Conservation (phyloP, 495 filamentous ascomycete species). For the Tricharina praecox region DNA sequence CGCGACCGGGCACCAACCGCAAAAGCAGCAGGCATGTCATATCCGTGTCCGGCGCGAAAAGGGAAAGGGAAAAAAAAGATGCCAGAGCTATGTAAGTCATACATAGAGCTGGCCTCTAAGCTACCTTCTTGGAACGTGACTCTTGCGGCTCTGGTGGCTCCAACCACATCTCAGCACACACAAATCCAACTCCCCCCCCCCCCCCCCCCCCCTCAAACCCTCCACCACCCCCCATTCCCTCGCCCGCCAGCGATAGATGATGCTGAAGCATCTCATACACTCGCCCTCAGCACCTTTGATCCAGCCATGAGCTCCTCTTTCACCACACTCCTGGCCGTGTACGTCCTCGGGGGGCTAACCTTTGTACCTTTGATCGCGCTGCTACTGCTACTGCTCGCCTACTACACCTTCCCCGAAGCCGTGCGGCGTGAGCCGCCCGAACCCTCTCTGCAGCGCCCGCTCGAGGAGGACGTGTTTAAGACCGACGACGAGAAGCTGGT, state of each 20-base stretch:
- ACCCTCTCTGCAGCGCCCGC: constrained; percentile 16
- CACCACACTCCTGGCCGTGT: constrained; percentile 52
- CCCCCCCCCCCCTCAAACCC: neutral
- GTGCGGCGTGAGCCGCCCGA: constrained; percentile 29
- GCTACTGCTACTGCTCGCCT: constrained; percentile 48
- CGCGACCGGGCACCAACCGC: no score
- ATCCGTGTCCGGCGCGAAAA: no score
- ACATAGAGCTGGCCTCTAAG: no score
- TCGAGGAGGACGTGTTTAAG: constrained; percentile 30
- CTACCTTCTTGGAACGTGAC: no score
- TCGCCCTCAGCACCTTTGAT: neutral
- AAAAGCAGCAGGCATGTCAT: no score
- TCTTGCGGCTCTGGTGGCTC: no score
- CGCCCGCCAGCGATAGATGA: no score
- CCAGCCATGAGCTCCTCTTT: constrained; percentile 20
- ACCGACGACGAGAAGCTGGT: constrained; percentile 29
- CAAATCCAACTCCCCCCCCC: neutral
- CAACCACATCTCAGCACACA: no score
- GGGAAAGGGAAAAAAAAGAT: no score
- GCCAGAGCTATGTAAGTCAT: no score
- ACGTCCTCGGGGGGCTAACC: constrained; percentile 78
- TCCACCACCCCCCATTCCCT: neutral
- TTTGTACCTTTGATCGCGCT: constrained; percentile 61
- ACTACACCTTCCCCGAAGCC: constrained; percentile 44
- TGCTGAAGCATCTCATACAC: no score